Percentiles rank a stretch among this genome's conserved stretches.
These are phyloP conservation scores for Nicotiana undulata DNA, from an alignment of 257 asterid species.

Conservation along the genomic window DNA sequence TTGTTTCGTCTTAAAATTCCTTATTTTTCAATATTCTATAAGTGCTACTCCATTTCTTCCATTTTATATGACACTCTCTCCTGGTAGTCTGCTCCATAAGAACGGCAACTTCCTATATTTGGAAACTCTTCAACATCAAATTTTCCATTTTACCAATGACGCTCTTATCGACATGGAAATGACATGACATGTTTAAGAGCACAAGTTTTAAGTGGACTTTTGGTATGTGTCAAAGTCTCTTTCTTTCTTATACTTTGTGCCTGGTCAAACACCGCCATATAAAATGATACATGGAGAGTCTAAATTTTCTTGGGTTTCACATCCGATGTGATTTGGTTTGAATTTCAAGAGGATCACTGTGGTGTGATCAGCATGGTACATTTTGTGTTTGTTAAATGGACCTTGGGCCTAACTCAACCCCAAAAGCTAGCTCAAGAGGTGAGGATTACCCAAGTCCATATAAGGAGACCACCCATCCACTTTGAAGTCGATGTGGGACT, in stretches of 20 bases:
- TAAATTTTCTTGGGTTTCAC: background rate
- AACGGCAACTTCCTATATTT: background rate
- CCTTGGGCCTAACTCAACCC: too few species aligned
- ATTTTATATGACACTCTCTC: background rate
- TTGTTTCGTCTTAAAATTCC: background rate
- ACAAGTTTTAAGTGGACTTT: background rate
- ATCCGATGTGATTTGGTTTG: background rate
- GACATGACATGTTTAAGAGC: background rate
- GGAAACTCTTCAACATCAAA: background rate
- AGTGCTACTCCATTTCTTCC: background rate
- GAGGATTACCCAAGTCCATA: too few species aligned
- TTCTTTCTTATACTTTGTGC: background rate
- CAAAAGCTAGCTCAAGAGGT: too few species aligned
- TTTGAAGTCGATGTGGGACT: too few species aligned
- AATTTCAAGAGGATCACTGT: background rate
- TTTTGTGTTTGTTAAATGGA: too few species aligned
- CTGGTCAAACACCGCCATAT: background rate
- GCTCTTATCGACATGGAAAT: background rate
- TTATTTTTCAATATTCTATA: background rate
- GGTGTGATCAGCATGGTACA: background rate
- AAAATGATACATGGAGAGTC: background rate
- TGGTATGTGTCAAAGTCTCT: background rate
- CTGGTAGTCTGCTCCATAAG: background rate
- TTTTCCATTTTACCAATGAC: background rate
- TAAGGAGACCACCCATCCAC: too few species aligned